Conservation (phyloP, 2,329 filamentous ascomycete species). For the Periconia digitata region DNA sequence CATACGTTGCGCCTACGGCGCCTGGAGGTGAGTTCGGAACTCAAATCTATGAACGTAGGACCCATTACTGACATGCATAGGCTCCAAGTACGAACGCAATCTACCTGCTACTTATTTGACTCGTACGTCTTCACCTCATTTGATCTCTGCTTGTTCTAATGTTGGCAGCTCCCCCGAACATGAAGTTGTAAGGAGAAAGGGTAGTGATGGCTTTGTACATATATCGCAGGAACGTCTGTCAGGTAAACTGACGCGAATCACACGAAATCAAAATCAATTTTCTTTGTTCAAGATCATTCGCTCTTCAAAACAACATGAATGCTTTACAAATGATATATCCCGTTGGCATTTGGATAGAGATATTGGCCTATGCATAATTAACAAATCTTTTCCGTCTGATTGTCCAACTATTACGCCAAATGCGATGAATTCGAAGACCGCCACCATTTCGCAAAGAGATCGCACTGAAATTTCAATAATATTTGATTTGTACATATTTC, state of each 20-base stretch:
- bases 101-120: constrained; percentile 76
- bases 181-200: constrained; percentile 29
- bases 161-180: constrained; percentile 37
- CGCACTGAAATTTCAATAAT: too few relatives aligned
- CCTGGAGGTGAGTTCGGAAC: constrained; percentile 71
- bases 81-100: constrained; percentile 96
- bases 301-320: too few relatives aligned
- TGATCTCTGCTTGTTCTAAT: constrained; percentile 16
- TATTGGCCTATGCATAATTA: too few relatives aligned
- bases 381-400: too few relatives aligned
- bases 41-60: constrained; percentile 7
- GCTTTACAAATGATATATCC: too few relatives aligned
- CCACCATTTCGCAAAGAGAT: too few relatives aligned
- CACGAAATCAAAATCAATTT: background rate
- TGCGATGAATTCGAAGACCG: too few relatives aligned
- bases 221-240: constrained; percentile 1
- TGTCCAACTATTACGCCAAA: too few relatives aligned
- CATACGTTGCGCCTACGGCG: constrained; percentile 84
- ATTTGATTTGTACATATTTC: too few relatives aligned
- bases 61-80: constrained; percentile 50
- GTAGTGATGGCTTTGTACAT: constrained; percentile 5
- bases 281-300: background rate
- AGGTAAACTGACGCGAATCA: background rate
- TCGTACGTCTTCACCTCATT: constrained; percentile 61
- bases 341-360: too few relatives aligned